phyloP scores from a whole-genome alignment of 495 filamentous ascomycete genomes.

The Pyrenopolyporus hunteri region DNA sequence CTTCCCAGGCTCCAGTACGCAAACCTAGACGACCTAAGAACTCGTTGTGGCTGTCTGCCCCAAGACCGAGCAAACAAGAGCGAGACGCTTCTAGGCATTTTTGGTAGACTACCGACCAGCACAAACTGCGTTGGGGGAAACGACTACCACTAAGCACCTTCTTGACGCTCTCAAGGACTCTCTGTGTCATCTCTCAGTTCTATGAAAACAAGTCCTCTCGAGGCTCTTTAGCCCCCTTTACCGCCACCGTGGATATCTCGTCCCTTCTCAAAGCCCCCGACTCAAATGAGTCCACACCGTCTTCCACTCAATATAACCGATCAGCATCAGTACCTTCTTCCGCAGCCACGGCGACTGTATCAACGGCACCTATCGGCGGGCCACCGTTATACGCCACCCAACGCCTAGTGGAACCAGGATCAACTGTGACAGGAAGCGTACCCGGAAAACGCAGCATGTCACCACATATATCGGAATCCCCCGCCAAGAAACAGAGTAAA shows the following conservation, averaged over 20 bases:
- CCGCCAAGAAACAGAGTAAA: conserved; percentile 94
- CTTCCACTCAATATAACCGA: conserved; percentile 59
- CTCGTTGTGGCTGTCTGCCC: neutral
- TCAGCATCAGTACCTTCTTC: conserved; percentile 56
- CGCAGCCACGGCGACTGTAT: conserved; percentile 41
- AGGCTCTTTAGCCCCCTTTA: conserved; percentile 48
- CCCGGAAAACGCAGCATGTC: conserved; percentile 54
- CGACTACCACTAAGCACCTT: conserved; percentile 5
- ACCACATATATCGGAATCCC: conserved; percentile 69
- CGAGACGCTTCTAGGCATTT: conserved; percentile 23
- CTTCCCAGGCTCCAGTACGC: conserved; percentile 1
- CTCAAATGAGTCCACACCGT: conserved; percentile 76
- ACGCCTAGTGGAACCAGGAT: conserved; percentile 25
- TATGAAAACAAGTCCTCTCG: conserved; percentile 40
- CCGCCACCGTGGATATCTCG: conserved; percentile 90
- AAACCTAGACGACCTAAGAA: conserved; percentile 6
- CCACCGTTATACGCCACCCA: conserved; percentile 30
- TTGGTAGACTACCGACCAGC: conserved; percentile 12
- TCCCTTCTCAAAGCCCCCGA: conserved; percentile 77
- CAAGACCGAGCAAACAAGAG: conserved; percentile 20
- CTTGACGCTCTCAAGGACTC: conserved; percentile 22
- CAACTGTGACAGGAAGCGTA: conserved; percentile 14
- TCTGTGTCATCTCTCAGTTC: conserved; percentile 33
- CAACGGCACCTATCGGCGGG: conserved; percentile 20
- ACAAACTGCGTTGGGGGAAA: conserved; percentile 6